Conservation (phyloP, 202 grass and related monocot species). For the Bolboschoenoplectus hybrid region DNA sequence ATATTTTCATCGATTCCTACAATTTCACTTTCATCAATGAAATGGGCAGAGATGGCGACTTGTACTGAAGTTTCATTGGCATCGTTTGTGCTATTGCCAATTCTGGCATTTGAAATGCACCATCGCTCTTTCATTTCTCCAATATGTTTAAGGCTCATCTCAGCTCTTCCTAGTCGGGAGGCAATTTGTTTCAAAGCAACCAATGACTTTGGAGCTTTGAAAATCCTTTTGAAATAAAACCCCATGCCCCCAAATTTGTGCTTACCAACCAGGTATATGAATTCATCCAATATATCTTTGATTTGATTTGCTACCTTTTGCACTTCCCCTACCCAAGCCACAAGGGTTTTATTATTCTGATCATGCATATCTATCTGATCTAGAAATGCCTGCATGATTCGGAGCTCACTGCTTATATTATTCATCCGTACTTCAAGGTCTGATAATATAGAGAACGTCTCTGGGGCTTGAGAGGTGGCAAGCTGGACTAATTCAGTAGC, state of each 20-base stretch:
- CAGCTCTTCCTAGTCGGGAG: conserved; percentile 16
- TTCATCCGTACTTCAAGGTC: background rate
- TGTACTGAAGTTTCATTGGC: conserved; percentile 3
- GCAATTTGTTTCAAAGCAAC: conserved; percentile 20
- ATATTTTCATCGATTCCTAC: too few species aligned
- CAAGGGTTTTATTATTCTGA: background rate
- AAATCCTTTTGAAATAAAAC: background rate
- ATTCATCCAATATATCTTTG: conserved; percentile 55
- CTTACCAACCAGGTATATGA: background rate
- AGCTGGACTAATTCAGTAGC: background rate
- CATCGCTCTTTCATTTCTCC: conserved; percentile 40
- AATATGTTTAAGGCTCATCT: conserved; percentile 32
- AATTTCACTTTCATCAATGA: too few species aligned
- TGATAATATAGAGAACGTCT: background rate
- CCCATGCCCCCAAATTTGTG: background rate
- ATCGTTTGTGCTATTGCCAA: conserved; percentile 11
- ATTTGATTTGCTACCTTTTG: conserved; percentile 27
- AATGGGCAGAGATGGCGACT: background rate
- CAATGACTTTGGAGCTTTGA: background rate
- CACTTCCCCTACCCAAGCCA: conserved; percentile 40
- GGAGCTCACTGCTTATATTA: background rate
- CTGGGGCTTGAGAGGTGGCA: background rate
- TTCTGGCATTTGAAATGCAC: background rate
- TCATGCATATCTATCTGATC: background rate
- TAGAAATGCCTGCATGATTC: conserved; percentile 24